phyloP scores from a whole-genome alignment of 1,139 yeast species.

The Scheffersomyces insectosa region DNA sequence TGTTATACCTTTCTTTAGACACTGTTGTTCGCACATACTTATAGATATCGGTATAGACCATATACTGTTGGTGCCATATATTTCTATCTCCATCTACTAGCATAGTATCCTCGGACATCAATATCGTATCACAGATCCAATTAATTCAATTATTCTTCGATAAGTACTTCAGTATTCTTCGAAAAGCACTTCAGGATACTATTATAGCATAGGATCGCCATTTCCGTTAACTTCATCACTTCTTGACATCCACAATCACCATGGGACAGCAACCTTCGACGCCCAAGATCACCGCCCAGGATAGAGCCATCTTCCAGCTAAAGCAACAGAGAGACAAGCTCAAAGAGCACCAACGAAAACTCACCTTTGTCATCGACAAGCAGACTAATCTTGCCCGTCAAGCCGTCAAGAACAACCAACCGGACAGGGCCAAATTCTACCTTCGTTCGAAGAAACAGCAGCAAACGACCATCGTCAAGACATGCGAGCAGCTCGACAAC shows the following conservation, averaged over 20 bases:
- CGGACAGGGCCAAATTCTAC: constrained; percentile 65
- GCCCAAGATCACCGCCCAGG: constrained; percentile 75
- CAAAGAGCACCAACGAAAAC: constrained; percentile 68
- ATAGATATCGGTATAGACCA: too few relatives aligned
- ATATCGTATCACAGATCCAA: too few relatives aligned
- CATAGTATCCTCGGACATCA: too few relatives aligned
- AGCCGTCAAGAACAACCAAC: constrained; percentile 55
- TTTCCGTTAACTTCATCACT: too few relatives aligned
- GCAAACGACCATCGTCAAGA: constrained; percentile 62
- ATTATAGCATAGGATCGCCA: too few relatives aligned
- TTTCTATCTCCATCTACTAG: too few relatives aligned
- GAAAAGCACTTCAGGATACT: too few relatives aligned
- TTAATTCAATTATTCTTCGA: too few relatives aligned
- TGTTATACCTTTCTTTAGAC: too few relatives aligned
- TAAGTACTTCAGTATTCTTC: too few relatives aligned
- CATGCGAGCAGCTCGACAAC: constrained; percentile 76
- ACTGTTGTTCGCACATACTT: too few relatives aligned
- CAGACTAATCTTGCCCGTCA: constrained; percentile 61
- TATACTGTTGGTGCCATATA: too few relatives aligned
- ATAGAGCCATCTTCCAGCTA: constrained; percentile 79
- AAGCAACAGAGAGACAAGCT: constrained; percentile 87
- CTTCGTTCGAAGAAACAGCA: constrained; percentile 82
- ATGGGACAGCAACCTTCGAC: constrained; percentile 50
- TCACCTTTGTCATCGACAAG: constrained; percentile 54
- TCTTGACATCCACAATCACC: background rate